Base-by-base conservation (phyloP, 148 eudicot genomes). In the Mesembryanthemum crystallinum region DNA sequence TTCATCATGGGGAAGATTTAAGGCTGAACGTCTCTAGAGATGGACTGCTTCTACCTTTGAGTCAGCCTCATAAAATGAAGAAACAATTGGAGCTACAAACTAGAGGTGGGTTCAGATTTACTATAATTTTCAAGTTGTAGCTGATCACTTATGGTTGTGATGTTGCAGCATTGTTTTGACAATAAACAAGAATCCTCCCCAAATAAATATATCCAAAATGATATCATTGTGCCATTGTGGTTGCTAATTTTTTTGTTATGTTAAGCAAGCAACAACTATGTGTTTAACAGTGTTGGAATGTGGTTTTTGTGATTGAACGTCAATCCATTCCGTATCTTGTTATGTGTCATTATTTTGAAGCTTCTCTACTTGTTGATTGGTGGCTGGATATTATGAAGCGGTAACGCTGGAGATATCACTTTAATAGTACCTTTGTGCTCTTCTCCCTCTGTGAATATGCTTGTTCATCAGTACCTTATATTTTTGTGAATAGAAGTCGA, bases 11-110 rank as follows among this genome's bases (percentile, higher is more conserved):
- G 37, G 83, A 85, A 68, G 94, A 95, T 72, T 24, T 89, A 67
- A 75, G 71, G 83, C 80, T 95, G 79, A 86, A 76, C n/a, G 66
- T 74, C 65, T 86, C 90, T 63, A 66, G 67, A 13, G 84, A 87
- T 74, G 99, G 97, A 60, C 80, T 91, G 47, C 94, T 95, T 79
- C 83, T 95, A 63, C 92, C 92, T 21, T 39, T 67, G 57, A 85
- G 85, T 65, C 94, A 84, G 71, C 78, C 89, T 68, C 88, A 59
- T 61, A 89, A 89, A 84, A 81, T 86, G 67, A 87, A 81, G 82
- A 89, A 88, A 83, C 84, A 80, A 49, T 54, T 83, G 61, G 79
- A 80, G 60, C 55, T 35, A 30, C 90, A 82, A 25, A 87, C 72
- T 68, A 86, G 86, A 85, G 90, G 99, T 93, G 79, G 78, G 83